Conservation (phyloP, 2,329 filamentous ascomycete species). For the Hypocrella siamensis region DNA sequence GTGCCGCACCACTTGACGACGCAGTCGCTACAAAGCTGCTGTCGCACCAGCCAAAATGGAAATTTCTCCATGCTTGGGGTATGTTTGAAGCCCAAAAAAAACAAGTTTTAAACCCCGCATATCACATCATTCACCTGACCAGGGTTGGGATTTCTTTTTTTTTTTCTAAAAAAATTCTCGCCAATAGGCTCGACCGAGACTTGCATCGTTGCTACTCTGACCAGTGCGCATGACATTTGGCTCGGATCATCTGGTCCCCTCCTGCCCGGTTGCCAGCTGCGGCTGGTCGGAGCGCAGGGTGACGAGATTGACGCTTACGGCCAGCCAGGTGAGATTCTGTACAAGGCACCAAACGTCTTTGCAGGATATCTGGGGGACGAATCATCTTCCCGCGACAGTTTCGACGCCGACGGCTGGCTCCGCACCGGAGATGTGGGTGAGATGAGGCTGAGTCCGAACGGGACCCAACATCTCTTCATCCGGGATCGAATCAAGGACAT, state of each 20-base stretch:
- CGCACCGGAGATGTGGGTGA: conserved; percentile 75
- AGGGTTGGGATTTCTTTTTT: neutral
- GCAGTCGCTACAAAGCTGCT: conserved; percentile 49
- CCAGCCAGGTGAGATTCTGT: conserved; percentile 63
- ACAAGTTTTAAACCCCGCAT: no score
- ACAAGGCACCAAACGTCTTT: conserved; percentile 62
- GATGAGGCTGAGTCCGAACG: conserved; percentile 44
- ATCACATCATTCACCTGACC: no score
- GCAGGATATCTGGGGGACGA: conserved; percentile 80
- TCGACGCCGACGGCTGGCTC: conserved; percentile 62
- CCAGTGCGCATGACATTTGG: conserved; percentile 41
- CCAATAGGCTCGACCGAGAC: conserved; percentile 61
- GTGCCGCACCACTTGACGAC: conserved; percentile 63
- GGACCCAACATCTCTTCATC: conserved; percentile 70
- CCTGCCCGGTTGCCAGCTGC: conserved; percentile 45
- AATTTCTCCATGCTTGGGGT: conserved; percentile 60
- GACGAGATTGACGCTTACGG: conserved; percentile 53
- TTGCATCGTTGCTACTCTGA: conserved; percentile 47
- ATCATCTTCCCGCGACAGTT: conserved; percentile 69
- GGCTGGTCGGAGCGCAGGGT: conserved; percentile 50
- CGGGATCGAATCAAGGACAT: conserved; percentile 61
- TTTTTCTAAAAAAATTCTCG: neutral
- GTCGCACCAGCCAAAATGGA: conserved; percentile 46
- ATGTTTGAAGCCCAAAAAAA: no score
- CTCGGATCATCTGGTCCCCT: conserved; percentile 55